Base-by-base conservation (phyloP, 495 filamentous ascomycete genomes). In the Penicillium flavigenum region DNA sequence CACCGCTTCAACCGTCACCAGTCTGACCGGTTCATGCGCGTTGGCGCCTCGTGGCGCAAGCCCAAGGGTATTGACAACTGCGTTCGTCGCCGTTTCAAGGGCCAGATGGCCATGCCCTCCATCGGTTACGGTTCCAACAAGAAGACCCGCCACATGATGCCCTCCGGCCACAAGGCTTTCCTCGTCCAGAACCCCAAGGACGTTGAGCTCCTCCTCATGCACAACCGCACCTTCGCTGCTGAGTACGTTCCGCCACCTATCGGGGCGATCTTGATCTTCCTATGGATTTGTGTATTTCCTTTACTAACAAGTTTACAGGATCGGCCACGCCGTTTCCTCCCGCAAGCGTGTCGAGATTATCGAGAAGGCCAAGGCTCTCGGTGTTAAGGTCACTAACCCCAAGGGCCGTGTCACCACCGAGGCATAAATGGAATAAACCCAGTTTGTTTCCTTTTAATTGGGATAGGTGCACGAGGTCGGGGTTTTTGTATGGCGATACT, bases 131-230 rank as follows among this genome's bases (percentile, higher is more conserved):
- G 94, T 65, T 90, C 85, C 79, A 97, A 98, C 87, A 94, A 88
- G 85, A 98, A 96, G 86, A 98, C 94, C 72, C 85, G 88, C 62
- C 92, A 98, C 83, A 86, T 97, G 85, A 96, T 92, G 87, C 95
- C 94, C 73, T 96, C 91, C 69, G 94, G 94, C 80, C 94, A 97
- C 87, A 98, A 98, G 85, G 92, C 94, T 58, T 98, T 98, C 87
- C 87, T 98, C 73, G 94, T 98, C 79, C 87, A 91, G 84, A 98
- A 97, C 85, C 73, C 86, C 77, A 80, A 85, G 72, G 95, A 98
- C 71, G 88, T 98, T 71, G 93, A 98, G 80, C 87, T 98, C 60
- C 89, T 98, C 66, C 85, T 98, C 59, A 98, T 98, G 94, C 95
- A 98, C 88, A 98, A 98, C 88, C 88, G 88, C 75, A 96, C 91